Base-by-base conservation (phyloP, 192 early-diverging fungal genomes). In the Thoreauomyces humboldtii region DNA sequence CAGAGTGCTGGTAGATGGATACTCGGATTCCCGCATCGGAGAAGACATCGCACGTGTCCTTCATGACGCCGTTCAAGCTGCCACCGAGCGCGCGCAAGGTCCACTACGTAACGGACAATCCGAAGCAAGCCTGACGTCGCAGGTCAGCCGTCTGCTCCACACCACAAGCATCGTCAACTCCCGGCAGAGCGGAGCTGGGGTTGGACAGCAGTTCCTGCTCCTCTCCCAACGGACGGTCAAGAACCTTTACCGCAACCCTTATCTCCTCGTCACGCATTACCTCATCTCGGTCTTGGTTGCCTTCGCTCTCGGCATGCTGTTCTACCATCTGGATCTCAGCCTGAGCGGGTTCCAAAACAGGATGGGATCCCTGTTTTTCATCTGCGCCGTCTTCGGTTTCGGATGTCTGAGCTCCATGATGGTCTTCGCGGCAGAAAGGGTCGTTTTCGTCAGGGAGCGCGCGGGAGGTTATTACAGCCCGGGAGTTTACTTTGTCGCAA, bases 221-320 rank as follows among this genome's bases (percentile, higher is more conserved):
- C 72, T 93, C 7, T 80, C 84, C 11, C 81, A 86, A 34, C 74
- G 92, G 44, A 89, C 89, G 11, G 81, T 91, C 63, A 90, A 91
- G 71, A 92, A 92, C 67, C 74, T 93, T 7, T 87, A 89, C 52
- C 81, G 92, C 19, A 91, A 90, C 54, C 90, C 90, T 1, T 80
- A 85, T 77, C 66, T 93, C 50, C 80, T 93, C 72, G 73, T 82
- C 28, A 80, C 86, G 42, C 92, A 93, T 62, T 89, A 89, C 63
- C 67, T 77, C 12, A 81, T 90, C 53, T 77, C 82, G 31, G 77
- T 93, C 14, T 61, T 86, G 4, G 67, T 91, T 27, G 92, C 89
- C 56, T 70, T 86, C 64, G 59, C 66, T 17, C 87, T 86, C 71
- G 87, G 80, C 46, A 67, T 81, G 32, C 70, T 84, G 68, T 88